Base-by-base conservation (phyloP, 1,284 basidiomycete species). In the Ceratobasidium theobromae region DNA sequence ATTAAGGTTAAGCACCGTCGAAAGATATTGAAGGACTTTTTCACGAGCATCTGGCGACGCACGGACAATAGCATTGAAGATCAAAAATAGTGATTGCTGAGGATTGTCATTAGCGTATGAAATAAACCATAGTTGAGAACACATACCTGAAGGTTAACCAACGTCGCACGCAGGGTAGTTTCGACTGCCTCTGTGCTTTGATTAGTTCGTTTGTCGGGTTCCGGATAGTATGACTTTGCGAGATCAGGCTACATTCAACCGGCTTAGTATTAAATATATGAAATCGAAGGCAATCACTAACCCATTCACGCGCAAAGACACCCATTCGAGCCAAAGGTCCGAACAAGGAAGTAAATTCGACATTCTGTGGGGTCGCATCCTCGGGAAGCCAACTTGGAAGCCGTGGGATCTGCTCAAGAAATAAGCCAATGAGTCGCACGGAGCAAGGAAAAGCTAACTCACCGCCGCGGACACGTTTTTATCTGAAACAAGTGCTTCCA, bases 31-130 rank as follows among this genome's bases (percentile, higher is more conserved):
- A n/a, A 99, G 77, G 4, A 96, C 89, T 4, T 84, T 86, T 75
- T 98, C 95, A 52, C 94, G 83, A 0, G 92, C 81, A 68, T 85
- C 84, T 0, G 93, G 79, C 0, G 90, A 89, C 0, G 93, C 86
- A 30, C 96, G 86, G 16, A 99, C 89, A 23, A 99, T 80, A 1
- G 87, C 80, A 73, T 98, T 95, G 77, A 95, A 93, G 57, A 97
- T 85, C 74, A 88, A 85, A 78, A 97, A 99, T 51, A 98, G 79
- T 3, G 89, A 86, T 84, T 95, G 78, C 45, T 57, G 30, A 14
- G 30, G 27, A 11, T 14, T 11, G 49, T 14, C 14, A 25, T 40
- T 18, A 49, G 55, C 49, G 38, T 48, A 69, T 73, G 54, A 16
- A 43, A 1, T 25, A 35, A 1, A 0, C 4, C 25, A 52, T 16